Evolutionary conservation across 176 grass and related monocot genomes (phyloP).

Genomic region (Avena insularis): DNA sequence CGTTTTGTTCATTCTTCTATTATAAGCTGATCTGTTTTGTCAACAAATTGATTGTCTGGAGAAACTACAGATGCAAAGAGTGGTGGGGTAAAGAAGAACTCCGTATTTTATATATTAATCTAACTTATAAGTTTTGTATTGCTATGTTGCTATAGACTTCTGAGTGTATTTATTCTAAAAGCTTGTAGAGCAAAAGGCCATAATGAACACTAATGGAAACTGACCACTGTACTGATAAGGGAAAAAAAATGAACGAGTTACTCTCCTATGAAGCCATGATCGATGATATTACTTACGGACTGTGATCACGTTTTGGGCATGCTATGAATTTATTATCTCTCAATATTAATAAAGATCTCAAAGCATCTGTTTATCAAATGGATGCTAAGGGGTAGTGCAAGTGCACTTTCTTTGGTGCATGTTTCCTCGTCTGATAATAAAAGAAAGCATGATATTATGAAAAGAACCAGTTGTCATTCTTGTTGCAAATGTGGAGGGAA

Average conservation of each 20-base stretch:
- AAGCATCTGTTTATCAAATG: conserved; percentile 10
- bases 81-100: conserved; percentile 1
- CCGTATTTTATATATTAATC: not conserved
- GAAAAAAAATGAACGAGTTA: conserved; percentile 13
- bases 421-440: conserved; percentile 25
- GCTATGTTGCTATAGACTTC: not conserved
- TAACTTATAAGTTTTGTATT: not conserved
- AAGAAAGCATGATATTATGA: not conserved
- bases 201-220: not conserved
- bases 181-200: conserved; percentile 14
- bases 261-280: not conserved
- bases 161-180: conserved; percentile 30
- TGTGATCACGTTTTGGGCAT: not conserved
- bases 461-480: conserved; percentile 27
- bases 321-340: not conserved
- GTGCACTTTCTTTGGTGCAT: conserved; percentile 14
- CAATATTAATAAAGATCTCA: not conserved
- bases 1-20: conserved; percentile 36
- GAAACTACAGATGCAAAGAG: conserved; percentile 14
- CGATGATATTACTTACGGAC: not conserved
- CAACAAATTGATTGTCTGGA: conserved; percentile 28
- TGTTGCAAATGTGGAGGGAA: conserved; percentile 2
- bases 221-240: not conserved
- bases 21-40: conserved; percentile 17
- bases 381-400: not conserved